Conservation (phyloP, 2,329 filamentous ascomycete species). For the Coleophoma cylindrospora region DNA sequence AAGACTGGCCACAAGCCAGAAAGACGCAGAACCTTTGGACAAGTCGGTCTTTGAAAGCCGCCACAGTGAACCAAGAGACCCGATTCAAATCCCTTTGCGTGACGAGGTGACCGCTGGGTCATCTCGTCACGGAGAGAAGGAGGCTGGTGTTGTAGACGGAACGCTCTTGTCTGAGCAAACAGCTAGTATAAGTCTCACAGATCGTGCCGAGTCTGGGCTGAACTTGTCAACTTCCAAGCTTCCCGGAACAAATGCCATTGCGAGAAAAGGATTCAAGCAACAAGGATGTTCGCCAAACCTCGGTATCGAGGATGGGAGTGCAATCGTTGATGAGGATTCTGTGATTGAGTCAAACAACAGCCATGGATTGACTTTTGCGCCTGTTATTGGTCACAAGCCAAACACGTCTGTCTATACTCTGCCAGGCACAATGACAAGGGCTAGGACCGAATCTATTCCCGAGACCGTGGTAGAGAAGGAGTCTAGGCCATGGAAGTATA, state of each 20-base stretch:
- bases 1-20: neutral
- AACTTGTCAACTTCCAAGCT: no score
- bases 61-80: constrained; percentile 9
- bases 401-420: neutral
- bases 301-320: no score
- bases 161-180: no score
- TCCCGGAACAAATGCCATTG: no score
- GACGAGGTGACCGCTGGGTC: neutral
- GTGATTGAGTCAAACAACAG: neutral
- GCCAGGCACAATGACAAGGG: neutral
- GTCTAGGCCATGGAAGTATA: constrained; percentile 7
- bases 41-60: constrained; percentile 11
- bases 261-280: no score
- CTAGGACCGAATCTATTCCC: neutral
- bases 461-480: neutral
- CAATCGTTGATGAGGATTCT: neutral
- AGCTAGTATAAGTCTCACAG: no score
- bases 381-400: neutral
- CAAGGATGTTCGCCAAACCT: no score
- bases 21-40: constrained; percentile 1
- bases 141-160: no score
- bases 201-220: no score
- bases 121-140: neutral
- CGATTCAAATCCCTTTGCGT: constrained; percentile 1
- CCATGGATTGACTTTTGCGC: neutral